phyloP scores from a whole-genome alignment of 768 basidiomycete genomes.

The Phylloporus sp. region DNA sequence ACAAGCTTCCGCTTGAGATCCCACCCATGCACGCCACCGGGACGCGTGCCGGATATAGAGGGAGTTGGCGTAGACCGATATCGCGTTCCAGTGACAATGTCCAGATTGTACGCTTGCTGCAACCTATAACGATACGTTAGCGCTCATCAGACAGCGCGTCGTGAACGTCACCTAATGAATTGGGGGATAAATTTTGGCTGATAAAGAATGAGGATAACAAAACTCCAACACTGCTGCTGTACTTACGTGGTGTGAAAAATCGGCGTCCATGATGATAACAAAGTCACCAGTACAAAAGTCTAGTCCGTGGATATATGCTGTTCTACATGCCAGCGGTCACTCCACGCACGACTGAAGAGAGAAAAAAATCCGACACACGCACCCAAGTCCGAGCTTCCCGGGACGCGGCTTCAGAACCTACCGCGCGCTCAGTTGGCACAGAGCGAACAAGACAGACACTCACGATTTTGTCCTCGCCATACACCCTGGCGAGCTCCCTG shows the following conservation, averaged over 20 bases:
- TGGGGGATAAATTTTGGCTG: slow-evolving; percentile 95
- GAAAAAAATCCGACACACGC: slow-evolving; percentile 22
- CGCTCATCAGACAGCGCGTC: neutral
- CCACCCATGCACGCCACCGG: slow-evolving; percentile 91
- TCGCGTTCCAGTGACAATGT: slow-evolving; percentile 91
- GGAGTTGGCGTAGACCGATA: slow-evolving; percentile 66
- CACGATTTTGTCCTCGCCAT: slow-evolving; percentile 83
- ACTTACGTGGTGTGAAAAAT: slow-evolving; percentile 90
- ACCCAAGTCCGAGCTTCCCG: slow-evolving; percentile 91
- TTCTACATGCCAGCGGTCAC: slow-evolving; percentile 41
- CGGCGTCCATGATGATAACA: slow-evolving; percentile 96
- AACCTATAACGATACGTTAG: slow-evolving; percentile 40
- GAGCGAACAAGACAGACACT: slow-evolving; percentile 19
- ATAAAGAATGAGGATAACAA: slow-evolving; percentile 3
- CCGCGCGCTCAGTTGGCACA: slow-evolving; percentile 7
- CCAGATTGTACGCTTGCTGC: slow-evolving; percentile 81
- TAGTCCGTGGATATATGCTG: slow-evolving; percentile 89
- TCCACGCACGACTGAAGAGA: neutral
- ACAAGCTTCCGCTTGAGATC: slow-evolving; percentile 86
- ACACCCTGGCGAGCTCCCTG: slow-evolving; percentile 65
- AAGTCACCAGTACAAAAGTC: slow-evolving; percentile 89
- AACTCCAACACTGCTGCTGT: neutral
- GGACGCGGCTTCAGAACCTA: slow-evolving; percentile 82
- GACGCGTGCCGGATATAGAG: slow-evolving; percentile 48
- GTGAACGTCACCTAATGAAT: slow-evolving; percentile 63